phyloP scores from a whole-genome alignment of 179 eudicot species.

The Beta lomatogona region DNA sequence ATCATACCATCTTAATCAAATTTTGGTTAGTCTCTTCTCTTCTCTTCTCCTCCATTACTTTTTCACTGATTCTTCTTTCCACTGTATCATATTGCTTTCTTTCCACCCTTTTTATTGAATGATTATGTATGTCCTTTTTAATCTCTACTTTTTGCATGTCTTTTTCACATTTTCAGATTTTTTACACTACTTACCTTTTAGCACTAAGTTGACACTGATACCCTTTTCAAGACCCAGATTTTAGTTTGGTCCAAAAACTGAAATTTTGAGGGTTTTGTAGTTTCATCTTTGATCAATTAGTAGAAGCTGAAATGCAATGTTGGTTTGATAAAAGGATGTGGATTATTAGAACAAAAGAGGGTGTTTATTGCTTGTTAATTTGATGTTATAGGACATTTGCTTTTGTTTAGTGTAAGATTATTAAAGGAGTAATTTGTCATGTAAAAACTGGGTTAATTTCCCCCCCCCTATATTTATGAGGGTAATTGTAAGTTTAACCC shows the following conservation, averaged over 20 bases:
- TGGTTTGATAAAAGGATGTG: constrained; percentile 14
- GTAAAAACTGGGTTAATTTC: too few species aligned
- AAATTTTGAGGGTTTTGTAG: not conserved
- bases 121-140: constrained; percentile 10
- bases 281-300: not conserved
- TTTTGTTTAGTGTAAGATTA: not conserved
- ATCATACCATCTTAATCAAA: constrained; percentile 3
- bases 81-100: not conserved
- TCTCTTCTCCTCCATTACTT: not conserved
- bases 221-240: not conserved
- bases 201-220: not conserved
- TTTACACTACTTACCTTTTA: not conserved
- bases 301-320: constrained; percentile 10
- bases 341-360: not conserved
- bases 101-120: not conserved
- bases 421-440: not conserved
- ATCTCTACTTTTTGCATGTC: constrained; percentile 21
- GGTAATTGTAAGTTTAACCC: not conserved
- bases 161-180: constrained; percentile 7
- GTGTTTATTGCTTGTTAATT: not conserved
- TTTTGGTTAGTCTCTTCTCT: constrained; percentile 5
- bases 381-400: not conserved
- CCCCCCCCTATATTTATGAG: too few species aligned
- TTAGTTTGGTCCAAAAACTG: not conserved
- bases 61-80: not conserved